Evolutionary conservation across 352 stramenopile species (phyloP), one percentile per base, ranked within the genome.

Genomic region (Globisporangium spiculum): DNA sequence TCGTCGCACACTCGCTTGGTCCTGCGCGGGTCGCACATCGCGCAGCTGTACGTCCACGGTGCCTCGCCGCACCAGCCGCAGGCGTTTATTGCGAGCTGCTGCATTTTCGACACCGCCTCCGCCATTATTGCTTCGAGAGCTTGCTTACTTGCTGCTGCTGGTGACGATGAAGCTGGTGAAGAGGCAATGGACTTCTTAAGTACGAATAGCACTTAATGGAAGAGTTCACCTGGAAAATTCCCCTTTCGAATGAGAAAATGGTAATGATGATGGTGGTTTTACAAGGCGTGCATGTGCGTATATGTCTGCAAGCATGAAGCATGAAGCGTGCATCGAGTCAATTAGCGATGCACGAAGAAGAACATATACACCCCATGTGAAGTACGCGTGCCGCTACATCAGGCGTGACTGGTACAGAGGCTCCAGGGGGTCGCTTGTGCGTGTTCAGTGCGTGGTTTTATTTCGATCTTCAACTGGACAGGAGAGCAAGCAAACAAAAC

Each of bases 51-150:
- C 5, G 27, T 62, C 77, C 77, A 84, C 34, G 72, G 68, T 44
- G 50, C 63, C 18, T 82, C 75, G 46, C 63, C 71, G 44, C 77
- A 84, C 77, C 77, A 84, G 1, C 68, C 60, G 59, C 77, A 84
- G 7, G 26, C 9, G 38, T 66, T 48, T 50, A 36, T 62, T 10
- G 38, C 60, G 38, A 56, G 46, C 60, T 65, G 60, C 38, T 57
- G 38, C 8, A 46, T 41, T 10, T 24, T 65, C 10, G 60, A 24
- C 44, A 20, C 44, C 12, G 16, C 18, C 44, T 1, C 44, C 18
- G 41, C 41, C 41, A 50, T 50, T 50, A 50, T 50, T 20, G 44
- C 18, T 52, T 52, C 18, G 24, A 52, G 18, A 52, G 44, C 6
- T 4, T 22, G 44, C 44, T 52, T 46, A 12, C 30, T 32, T 32